Evolutionary conservation across 1,284 basidiomycete genomes (phyloP).

Genomic region (Tilletia setariae): DNA sequence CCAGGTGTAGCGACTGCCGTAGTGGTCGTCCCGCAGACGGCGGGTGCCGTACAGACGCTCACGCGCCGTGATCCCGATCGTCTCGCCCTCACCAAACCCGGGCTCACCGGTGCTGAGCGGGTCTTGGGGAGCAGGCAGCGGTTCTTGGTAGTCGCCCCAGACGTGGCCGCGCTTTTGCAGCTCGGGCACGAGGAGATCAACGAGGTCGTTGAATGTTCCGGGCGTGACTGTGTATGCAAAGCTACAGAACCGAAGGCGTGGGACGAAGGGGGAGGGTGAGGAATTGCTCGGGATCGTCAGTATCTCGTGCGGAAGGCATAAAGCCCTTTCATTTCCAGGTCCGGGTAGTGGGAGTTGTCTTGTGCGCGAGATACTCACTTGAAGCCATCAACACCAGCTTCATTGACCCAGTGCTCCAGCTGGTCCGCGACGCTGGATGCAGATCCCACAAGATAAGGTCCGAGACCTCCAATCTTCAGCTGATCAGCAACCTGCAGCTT

Average conservation of each 20-base stretch:
- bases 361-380: conserved; percentile 32
- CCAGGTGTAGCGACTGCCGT: conserved; percentile 44
- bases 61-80: conserved; percentile 36
- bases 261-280: neutral
- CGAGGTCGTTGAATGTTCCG: conserved; percentile 43
- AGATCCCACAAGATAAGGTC: conserved; percentile 40
- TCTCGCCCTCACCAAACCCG: conserved; percentile 35
- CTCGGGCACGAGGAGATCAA: conserved; percentile 40
- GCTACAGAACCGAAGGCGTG: neutral
- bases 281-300: conserved; percentile 9
- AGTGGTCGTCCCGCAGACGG: conserved; percentile 41
- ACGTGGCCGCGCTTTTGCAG: conserved; percentile 43
- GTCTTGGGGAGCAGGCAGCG: conserved; percentile 16
- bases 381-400: conserved; percentile 46
- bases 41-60: conserved; percentile 49
- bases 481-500: conserved; percentile 39
- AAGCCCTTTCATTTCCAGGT: neutral
- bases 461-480: conserved; percentile 50
- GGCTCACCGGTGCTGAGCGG: conserved; percentile 16
- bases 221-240: conserved; percentile 29
- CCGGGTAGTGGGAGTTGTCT: conserved; percentile 21
- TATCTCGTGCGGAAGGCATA: too few species aligned
- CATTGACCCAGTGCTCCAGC: conserved; percentile 40
- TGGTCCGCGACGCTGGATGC: conserved; percentile 35
- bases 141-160: conserved; percentile 42